A percentile compares a stretch with the other conserved stretches of the same genome.
phyloP scores from a whole-genome alignment of 202 grass and related monocot species.

The Cymbopogon flexuosus region DNA sequence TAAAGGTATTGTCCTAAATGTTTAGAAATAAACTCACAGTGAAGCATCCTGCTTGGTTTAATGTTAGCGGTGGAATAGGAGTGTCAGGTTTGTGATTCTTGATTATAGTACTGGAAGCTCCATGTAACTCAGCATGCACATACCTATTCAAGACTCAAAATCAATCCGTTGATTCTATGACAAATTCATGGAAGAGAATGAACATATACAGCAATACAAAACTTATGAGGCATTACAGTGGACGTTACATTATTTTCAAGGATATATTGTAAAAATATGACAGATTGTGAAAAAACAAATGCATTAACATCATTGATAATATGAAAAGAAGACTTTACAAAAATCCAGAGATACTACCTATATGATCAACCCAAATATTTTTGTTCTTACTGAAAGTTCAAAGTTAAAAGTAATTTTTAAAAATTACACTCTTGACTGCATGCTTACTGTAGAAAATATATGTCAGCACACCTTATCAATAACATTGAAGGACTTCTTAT shows the following conservation, averaged over 20 bases:
- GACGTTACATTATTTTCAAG: neutral
- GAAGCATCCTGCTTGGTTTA: slow-evolving; percentile 94
- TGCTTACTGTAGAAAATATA: neutral
- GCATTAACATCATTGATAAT: neutral
- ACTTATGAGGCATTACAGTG: neutral
- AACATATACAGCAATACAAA: slow-evolving; percentile 13
- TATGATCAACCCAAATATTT: neutral
- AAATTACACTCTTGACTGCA: neutral
- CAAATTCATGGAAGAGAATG: slow-evolving; percentile 5
- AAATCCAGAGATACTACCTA: neutral
- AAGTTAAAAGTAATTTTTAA: neutral
- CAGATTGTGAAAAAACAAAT: neutral
- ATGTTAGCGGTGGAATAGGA: slow-evolving; percentile 78
- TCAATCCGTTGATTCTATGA: slow-evolving; percentile 25
- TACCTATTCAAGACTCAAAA: slow-evolving; percentile 49
- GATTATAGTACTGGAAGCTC: slow-evolving; percentile 96
- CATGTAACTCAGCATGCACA: slow-evolving; percentile 89
- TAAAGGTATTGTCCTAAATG: neutral
- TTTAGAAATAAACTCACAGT: slow-evolving; percentile 56
- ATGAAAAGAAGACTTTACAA: neutral
- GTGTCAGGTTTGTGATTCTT: slow-evolving; percentile 83
- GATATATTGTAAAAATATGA: neutral
- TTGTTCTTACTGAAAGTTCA: neutral
- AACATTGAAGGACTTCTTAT: neutral
- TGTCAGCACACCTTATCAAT: neutral